A percentile compares a stretch with the other conserved stretches of the same genome.
These are phyloP conservation scores for Podosphaera aphanis DNA, from an alignment of 2,329 filamentous ascomycete genomes.

Conservation along the genomic window DNA sequence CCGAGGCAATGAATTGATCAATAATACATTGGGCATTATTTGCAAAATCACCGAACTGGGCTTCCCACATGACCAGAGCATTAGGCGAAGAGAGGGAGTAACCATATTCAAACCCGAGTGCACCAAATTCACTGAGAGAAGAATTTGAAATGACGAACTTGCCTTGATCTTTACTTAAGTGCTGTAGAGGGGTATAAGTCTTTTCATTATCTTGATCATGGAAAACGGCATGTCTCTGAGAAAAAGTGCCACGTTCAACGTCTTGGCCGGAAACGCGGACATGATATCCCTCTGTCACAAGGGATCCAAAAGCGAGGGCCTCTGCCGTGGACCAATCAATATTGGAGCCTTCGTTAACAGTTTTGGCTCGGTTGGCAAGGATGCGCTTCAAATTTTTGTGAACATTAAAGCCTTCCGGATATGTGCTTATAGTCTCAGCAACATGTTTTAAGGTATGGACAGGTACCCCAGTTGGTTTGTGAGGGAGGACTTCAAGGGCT, in stretches of 20 bases:
- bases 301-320: slow-evolving; percentile 76
- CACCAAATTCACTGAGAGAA: slow-evolving; percentile 46
- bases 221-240: slow-evolving; percentile 87
- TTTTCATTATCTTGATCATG: slow-evolving; percentile 90
- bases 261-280: slow-evolving; percentile 96
- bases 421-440: slow-evolving; percentile 51
- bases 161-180: slow-evolving; percentile 75
- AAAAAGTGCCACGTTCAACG: slow-evolving; percentile 98
- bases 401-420: slow-evolving; percentile 65
- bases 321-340: slow-evolving; percentile 97
- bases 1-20: slow-evolving; percentile 94
- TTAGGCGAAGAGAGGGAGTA: slow-evolving; percentile 95
- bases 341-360: slow-evolving; percentile 70
- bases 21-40: slow-evolving; percentile 99
- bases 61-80: slow-evolving; percentile 97
- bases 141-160: slow-evolving; percentile 96
- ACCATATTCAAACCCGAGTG: slow-evolving; percentile 91
- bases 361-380: slow-evolving; percentile 69
- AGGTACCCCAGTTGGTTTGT: slow-evolving; percentile 67
- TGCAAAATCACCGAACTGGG: slow-evolving; percentile 97
- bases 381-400: slow-evolving; percentile 98
- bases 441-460: slow-evolving; percentile 54
- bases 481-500: slow-evolving; percentile 77
- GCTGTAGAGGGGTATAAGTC: slow-evolving; percentile 78
- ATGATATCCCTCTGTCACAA: slow-evolving; percentile 84